Conservation (phyloP, 805 yeast species). For the Isabelozyma gotoi region DNA sequence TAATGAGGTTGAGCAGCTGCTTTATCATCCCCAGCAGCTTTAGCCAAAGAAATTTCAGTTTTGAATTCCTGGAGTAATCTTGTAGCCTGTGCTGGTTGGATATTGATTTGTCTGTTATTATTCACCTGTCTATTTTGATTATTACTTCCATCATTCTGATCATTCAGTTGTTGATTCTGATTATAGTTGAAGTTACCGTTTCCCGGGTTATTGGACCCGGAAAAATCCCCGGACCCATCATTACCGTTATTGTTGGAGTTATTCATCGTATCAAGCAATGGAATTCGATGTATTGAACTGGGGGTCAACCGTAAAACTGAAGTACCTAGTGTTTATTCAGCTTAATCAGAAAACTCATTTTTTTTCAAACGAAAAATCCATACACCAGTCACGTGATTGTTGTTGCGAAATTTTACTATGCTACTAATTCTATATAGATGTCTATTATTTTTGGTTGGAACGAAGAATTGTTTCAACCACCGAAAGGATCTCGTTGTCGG, state of each 20-base stretch:
- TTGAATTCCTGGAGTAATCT: slow-evolving; percentile 61
- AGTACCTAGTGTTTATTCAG: neutral
- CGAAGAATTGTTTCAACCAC: slow-evolving; percentile 16
- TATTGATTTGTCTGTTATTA: slow-evolving; percentile 17
- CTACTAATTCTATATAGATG: neutral
- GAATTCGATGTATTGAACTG: neutral
- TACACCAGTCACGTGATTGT: neutral
- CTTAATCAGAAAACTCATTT: neutral
- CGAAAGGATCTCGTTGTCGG: slow-evolving; percentile 18
- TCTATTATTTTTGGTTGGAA: too few species aligned
- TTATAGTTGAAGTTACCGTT: neutral
- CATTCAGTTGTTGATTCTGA: neutral
- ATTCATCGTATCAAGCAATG: neutral
- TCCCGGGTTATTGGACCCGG: neutral
- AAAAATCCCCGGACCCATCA: neutral
- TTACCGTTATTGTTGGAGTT: neutral
- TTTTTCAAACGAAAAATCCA: neutral
- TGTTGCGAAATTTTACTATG: neutral
- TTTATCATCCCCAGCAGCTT: slow-evolving; percentile 57
- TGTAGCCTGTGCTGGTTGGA: slow-evolving; percentile 54
- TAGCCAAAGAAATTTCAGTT: slow-evolving; percentile 60
- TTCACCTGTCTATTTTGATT: neutral
- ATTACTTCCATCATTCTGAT: neutral
- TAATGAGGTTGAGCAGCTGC: slow-evolving; percentile 64
- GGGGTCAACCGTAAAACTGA: neutral